Evolutionary conservation across 306 rosid genomes (phyloP).

Genomic region (Begonia loranthoides): DNA sequence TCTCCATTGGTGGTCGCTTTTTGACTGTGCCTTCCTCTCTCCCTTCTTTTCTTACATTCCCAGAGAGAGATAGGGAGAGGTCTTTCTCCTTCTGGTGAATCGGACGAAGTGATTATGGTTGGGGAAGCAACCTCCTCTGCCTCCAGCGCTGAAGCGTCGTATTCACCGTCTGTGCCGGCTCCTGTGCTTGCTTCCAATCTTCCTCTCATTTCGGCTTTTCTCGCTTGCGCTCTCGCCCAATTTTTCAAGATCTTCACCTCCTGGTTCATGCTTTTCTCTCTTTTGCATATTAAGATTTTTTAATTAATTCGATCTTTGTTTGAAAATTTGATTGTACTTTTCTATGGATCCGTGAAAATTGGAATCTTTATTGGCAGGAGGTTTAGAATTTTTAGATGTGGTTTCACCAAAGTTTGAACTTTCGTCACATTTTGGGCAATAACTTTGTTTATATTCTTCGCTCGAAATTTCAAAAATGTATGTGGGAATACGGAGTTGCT

Average conservation of each 20-base stretch:
- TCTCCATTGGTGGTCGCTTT: background rate
- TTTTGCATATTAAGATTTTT: background rate
- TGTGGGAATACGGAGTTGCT: background rate
- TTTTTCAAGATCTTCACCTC: constrained; percentile 93
- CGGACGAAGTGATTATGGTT: constrained; percentile 43
- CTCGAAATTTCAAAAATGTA: background rate
- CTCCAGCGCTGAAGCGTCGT: constrained; percentile 19
- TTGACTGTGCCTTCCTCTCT: too few species aligned
- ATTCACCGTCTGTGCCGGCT: constrained; percentile 11
- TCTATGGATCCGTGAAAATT: background rate
- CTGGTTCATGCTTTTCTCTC: constrained; percentile 31
- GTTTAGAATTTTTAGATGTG: background rate
- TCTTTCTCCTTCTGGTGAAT: background rate
- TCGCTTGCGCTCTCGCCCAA: constrained; percentile 70
- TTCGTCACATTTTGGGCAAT: background rate
- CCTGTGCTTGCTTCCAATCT: constrained; percentile 30
- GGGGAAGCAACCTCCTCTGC: constrained; percentile 26
- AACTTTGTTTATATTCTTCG: background rate
- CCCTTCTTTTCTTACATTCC: too few species aligned
- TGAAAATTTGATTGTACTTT: background rate
- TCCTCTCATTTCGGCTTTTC: constrained; percentile 52
- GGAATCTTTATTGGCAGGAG: background rate
- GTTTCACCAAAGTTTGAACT: background rate
- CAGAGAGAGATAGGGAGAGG: background rate
- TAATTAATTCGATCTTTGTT: background rate